A percentile compares a stretch with the other conserved stretches of the same genome.
phyloP scores from a whole-genome alignment of 768 basidiomycete genomes.

The Phallus indusiatus region DNA sequence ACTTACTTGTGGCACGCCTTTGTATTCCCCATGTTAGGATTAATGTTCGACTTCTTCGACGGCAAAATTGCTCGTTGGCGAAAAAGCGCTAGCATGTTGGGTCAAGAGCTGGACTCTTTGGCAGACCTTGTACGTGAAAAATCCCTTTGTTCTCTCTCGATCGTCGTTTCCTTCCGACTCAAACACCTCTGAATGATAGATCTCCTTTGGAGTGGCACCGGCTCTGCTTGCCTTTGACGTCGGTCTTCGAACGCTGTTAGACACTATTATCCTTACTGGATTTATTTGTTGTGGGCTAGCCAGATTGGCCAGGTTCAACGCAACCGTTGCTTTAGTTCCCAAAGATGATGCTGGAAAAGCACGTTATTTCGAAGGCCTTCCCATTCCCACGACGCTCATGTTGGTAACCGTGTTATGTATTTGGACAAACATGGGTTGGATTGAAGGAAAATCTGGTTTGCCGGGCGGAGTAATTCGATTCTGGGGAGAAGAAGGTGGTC shows the following conservation, averaged over 20 bases:
- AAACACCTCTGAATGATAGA: conserved; percentile 36
- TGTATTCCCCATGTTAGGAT: conserved; percentile 79
- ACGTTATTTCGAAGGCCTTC: conserved; percentile 94
- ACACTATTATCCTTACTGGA: conserved; percentile 74
- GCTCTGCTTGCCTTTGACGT: conserved; percentile 86
- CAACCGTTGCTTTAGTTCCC: conserved; percentile 89
- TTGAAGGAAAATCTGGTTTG: conserved; percentile 65
- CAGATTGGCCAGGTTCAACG: conserved; percentile 95
- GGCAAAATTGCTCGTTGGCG: conserved; percentile 98
- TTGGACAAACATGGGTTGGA: conserved; percentile 81
- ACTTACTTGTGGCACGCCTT: conserved; percentile 84
- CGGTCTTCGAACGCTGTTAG: conserved; percentile 85
- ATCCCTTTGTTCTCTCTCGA: neutral
- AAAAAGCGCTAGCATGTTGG: conserved; percentile 89
- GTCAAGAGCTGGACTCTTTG: conserved; percentile 94
- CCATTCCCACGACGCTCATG: conserved; percentile 83
- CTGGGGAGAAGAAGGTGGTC: conserved; percentile 62
- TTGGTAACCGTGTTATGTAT: conserved; percentile 73
- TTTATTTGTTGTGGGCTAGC: conserved; percentile 97
- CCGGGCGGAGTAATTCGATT: conserved; percentile 66
- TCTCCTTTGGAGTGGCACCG: conserved; percentile 97
- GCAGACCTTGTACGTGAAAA: conserved; percentile 89
- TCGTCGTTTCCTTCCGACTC: conserved; percentile 6
- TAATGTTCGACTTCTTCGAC: conserved; percentile 96
- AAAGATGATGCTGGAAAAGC: conserved; percentile 82